phyloP scores from a whole-genome alignment of 2,329 filamentous ascomycete species.

The Xylaria sp. region DNA sequence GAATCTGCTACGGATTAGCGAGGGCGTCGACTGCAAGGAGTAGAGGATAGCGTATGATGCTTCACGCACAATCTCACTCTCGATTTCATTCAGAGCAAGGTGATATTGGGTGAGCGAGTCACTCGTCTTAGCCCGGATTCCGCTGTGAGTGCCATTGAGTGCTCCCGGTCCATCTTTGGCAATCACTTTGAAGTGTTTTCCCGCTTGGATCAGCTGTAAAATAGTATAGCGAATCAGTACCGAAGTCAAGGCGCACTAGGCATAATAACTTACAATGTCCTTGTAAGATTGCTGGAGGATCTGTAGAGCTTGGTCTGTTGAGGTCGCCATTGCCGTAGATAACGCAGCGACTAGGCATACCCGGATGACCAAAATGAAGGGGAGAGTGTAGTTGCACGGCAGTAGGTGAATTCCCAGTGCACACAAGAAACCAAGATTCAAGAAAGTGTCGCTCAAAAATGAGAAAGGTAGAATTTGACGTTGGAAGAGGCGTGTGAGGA shows the following conservation, averaged over 20 bases:
- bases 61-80: constrained; percentile 63
- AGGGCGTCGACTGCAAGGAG: not conserved
- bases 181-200: constrained; percentile 65
- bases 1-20: constrained; percentile 51
- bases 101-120: constrained; percentile 63
- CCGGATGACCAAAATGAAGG: not conserved
- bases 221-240: constrained; percentile 23
- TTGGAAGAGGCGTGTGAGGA: not conserved
- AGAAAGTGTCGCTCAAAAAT: not conserved
- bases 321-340: constrained; percentile 47
- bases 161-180: constrained; percentile 59
- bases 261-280: constrained; percentile 59
- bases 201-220: constrained; percentile 66
- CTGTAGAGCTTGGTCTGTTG: constrained; percentile 56
- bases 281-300: constrained; percentile 65
- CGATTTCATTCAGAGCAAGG: constrained; percentile 65
- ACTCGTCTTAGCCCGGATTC: constrained; percentile 56
- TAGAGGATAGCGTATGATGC: not conserved
- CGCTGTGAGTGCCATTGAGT: constrained; percentile 47
- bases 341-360: not conserved
- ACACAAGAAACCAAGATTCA: not conserved
- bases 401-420: not conserved
- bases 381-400: not conserved
- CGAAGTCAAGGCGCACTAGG: not conserved
- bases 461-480: not conserved